Conservation (phyloP, 1,284 basidiomycete genomes). For the Heimioporus retisporus region DNA sequence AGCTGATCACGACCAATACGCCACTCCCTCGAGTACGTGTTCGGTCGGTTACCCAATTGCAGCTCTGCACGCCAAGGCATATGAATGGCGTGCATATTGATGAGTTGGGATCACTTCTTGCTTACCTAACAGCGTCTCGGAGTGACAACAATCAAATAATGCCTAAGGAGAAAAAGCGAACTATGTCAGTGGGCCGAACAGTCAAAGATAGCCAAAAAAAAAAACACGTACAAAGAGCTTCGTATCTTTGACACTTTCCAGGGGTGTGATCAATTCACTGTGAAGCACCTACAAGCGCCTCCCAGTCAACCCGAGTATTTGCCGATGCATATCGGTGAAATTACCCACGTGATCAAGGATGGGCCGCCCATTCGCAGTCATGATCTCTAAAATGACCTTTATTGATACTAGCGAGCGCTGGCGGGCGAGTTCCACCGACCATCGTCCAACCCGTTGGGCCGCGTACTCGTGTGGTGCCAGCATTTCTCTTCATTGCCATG, state of each 20-base stretch:
- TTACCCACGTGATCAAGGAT: constrained; percentile 1
- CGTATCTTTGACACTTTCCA: background rate
- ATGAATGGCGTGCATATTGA: background rate
- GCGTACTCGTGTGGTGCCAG: background rate
- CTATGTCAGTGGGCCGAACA: background rate
- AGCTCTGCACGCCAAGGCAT: background rate
- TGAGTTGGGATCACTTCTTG: background rate
- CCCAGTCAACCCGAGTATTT: background rate
- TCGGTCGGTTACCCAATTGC: background rate
- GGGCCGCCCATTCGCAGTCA: background rate
- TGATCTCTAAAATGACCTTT: background rate
- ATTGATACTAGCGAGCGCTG: background rate
- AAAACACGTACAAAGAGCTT: background rate
- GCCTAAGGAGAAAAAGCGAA: background rate
- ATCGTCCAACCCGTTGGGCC: background rate
- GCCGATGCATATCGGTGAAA: background rate
- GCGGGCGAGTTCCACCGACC: background rate
- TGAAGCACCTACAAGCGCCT: background rate
- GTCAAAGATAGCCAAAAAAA: background rate
- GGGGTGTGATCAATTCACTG: background rate
- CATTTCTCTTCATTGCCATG: background rate
- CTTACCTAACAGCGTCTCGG: background rate
- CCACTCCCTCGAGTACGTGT: constrained; percentile 2
- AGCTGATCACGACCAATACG: constrained; percentile 1
- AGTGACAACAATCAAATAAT: constrained; percentile 6